A percentile compares a stretch with the other conserved stretches of the same genome.
These are phyloP conservation scores for Trapa bicornis DNA, from an alignment of 345 rosid species.

Conservation along the genomic window DNA sequence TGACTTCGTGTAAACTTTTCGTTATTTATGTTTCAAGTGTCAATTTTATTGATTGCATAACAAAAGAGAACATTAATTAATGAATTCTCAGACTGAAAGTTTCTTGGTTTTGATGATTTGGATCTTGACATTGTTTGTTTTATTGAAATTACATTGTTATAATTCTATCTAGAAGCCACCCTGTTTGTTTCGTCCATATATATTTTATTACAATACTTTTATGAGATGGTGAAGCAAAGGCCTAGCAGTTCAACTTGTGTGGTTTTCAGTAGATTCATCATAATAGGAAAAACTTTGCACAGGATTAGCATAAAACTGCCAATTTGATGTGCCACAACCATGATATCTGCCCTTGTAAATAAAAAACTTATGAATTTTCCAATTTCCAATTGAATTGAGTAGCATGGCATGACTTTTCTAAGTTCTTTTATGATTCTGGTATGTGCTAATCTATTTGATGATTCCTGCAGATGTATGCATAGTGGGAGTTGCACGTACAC, in stretches of 20 bases:
- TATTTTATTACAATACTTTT: no score
- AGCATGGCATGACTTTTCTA: neutral
- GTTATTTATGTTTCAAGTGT: neutral
- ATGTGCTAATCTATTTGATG: neutral
- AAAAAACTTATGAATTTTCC: no score
- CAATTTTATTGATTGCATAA: neutral
- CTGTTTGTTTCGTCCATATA: no score
- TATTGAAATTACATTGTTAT: neutral
- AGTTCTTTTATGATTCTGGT: neutral
- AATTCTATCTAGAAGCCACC: neutral
- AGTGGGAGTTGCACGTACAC: slow-evolving; percentile 94
- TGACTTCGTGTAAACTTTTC: neutral
- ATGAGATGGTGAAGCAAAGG: no score
- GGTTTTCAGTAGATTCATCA: neutral
- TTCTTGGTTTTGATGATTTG: neutral
- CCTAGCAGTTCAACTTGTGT: neutral
- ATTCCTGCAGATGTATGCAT: slow-evolving; percentile 70
- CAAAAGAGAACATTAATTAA: neutral
- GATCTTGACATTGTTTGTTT: neutral
- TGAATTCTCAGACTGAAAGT: no score
- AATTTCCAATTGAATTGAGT: neutral
- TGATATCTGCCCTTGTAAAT: no score
- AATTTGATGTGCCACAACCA: neutral
- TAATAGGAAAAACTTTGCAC: neutral
- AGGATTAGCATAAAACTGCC: neutral